Evolutionary conservation across 2,329 filamentous ascomycete genomes (phyloP).

Genomic region (Pseudopyricularia cyperi): DNA sequence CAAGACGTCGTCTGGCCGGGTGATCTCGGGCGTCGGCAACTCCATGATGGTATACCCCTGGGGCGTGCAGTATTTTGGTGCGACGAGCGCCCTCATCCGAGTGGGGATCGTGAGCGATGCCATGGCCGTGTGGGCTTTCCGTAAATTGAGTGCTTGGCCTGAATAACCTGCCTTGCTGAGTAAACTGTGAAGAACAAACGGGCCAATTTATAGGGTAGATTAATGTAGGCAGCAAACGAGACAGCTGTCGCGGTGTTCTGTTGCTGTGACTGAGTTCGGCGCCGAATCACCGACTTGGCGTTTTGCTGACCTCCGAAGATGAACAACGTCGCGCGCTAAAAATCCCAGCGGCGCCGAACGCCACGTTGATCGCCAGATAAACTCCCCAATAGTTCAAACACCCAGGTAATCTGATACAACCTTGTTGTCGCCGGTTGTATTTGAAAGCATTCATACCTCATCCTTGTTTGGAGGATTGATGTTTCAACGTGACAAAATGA

Average conservation of each 20-base stretch:
- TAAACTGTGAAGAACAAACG: neutral
- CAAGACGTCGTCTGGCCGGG: conserved; percentile 27
- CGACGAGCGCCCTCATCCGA: conserved; percentile 30
- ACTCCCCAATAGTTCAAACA: too few species aligned
- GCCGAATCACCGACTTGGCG: neutral
- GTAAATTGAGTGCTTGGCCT: neutral
- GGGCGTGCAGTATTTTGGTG: conserved; percentile 24
- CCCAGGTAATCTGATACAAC: too few species aligned
- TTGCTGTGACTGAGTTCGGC: neutral
- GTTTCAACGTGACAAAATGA: too few species aligned
- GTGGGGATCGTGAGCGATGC: neutral
- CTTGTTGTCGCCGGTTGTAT: too few species aligned
- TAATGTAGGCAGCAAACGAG: neutral
- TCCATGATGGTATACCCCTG: conserved; percentile 24
- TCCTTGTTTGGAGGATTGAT: too few species aligned
- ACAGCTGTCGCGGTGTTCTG: neutral
- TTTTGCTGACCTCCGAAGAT: too few species aligned
- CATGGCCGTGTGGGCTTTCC: neutral
- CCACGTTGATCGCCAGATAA: too few species aligned
- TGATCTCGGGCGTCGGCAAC: conserved; percentile 29
- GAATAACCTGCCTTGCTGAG: neutral
- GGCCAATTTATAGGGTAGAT: neutral
- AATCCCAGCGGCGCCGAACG: too few species aligned
- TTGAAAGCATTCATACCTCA: too few species aligned
- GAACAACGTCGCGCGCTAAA: too few species aligned